A percentile compares a stretch with the other conserved stretches of the same genome.
Evolutionary conservation across 2,329 filamentous ascomycete species (phyloP).

Genomic region (Fusarium oligoseptatum): DNA sequence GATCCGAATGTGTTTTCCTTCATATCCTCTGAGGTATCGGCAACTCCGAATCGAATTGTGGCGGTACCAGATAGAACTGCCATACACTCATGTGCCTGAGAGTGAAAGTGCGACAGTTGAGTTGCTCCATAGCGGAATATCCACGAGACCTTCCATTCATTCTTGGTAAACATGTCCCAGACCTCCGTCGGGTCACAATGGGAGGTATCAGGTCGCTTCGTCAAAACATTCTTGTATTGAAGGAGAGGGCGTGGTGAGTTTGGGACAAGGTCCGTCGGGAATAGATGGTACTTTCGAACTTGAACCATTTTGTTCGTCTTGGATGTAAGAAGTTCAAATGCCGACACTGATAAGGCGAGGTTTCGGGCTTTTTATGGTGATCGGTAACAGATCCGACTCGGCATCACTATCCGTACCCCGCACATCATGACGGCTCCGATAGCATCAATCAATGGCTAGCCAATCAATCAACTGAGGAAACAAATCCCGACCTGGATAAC

Average conservation of each 20-base stretch:
- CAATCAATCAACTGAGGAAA: background rate
- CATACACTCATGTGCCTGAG: constrained; percentile 69
- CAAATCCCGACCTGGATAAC: background rate
- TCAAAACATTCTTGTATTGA: constrained; percentile 58
- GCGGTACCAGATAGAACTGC: constrained; percentile 66
- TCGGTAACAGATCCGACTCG: constrained; percentile 29
- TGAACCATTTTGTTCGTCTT: constrained; percentile 26
- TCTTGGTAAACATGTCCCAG: constrained; percentile 56
- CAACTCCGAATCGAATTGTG: constrained; percentile 67
- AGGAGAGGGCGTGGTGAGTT: constrained; percentile 66
- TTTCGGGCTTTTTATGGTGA: background rate
- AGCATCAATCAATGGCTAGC: background rate
- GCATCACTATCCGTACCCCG: constrained; percentile 10
- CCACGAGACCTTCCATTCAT: constrained; percentile 68
- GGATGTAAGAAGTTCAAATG: too few species aligned
- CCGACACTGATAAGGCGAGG: background rate
- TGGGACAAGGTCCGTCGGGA: constrained; percentile 60
- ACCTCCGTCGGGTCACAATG: constrained; percentile 55
- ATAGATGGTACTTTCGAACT: constrained; percentile 56
- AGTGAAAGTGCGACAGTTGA: constrained; percentile 70
- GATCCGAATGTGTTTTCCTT: constrained; percentile 56
- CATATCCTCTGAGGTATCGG: constrained; percentile 58
- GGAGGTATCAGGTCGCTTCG: background rate
- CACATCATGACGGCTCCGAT: background rate
- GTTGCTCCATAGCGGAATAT: constrained; percentile 68